Evolutionary conservation across 371 early-diverging fungal species (phyloP).

Genomic region (Cladochytrium tenue): DNA sequence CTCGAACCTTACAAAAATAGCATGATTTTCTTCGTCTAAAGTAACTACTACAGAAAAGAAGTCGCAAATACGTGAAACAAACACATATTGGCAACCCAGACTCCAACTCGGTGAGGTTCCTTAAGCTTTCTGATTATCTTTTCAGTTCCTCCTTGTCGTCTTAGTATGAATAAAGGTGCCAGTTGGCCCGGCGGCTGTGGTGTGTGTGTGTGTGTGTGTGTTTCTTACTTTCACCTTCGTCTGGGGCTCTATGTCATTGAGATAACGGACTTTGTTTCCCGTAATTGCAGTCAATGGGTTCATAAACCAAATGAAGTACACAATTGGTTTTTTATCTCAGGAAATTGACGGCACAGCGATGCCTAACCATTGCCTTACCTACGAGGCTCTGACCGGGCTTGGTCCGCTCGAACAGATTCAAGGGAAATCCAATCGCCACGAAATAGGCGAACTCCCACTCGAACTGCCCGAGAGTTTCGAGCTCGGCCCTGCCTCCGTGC

Average conservation of each 20-base stretch:
- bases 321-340: neutral
- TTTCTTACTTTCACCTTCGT: neutral
- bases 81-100: conserved; percentile 63
- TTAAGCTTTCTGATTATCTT: conserved; percentile 53
- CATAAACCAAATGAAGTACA: conserved; percentile 65
- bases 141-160: conserved; percentile 56
- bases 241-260: conserved; percentile 28
- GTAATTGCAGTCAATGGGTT: conserved; percentile 75
- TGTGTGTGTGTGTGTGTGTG: neutral
- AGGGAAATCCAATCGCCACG: conserved; percentile 67
- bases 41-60: neutral
- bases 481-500: neutral
- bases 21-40: conserved; percentile 18
- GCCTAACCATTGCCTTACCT: conserved; percentile 31
- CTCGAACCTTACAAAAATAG: conserved; percentile 64
- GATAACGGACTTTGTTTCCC: conserved; percentile 58
- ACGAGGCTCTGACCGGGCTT: conserved; percentile 38
- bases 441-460: conserved; percentile 37
- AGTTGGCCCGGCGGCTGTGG: neutral
- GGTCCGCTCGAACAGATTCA: conserved; percentile 77
- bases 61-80: conserved; percentile 13
- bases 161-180: conserved; percentile 5
- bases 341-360: no score
- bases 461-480: neutral
- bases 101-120: conserved; percentile 60